Evolutionary conservation across 805 yeast genomes (phyloP), one percentile per base, ranked within the genome.

Genomic region (Metschnikowia continentalis): DNA sequence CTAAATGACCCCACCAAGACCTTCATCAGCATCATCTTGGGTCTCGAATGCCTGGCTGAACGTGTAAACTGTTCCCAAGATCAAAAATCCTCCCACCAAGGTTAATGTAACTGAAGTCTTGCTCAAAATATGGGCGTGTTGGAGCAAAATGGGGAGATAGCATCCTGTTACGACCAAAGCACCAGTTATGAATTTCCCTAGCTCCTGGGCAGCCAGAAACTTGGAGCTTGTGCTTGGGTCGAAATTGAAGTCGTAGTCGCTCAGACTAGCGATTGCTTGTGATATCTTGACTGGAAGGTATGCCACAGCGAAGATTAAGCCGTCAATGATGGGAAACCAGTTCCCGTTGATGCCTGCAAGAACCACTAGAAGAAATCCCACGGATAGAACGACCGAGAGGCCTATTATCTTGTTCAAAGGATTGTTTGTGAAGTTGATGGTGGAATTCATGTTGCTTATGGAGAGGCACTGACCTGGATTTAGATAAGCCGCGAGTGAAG

Each of bases 341-440:
- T 90, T 90, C 44, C 88, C 87, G 71, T 82, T 89, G 11, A 94
- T 75, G 47, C 96, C 90, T 42, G 96, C 90, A 33, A 94, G 75
- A 23, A 92, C 88, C 41, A 91, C 90, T 56, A 94, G 74, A 35
- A 94, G 79, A 61, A 92, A 92, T 5, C 99, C 99, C 57, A 90
- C 78, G 0, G 98, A 94, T 32, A 92, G 77, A 42, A 91, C 83
- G 37, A 84, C 76, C 14, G 94, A 81, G 17, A 89, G 80, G 14
- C 86, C 84, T 40, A 89, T 86, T 60, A 90, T 86, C 62, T 83
- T 85, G 50, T 88, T 86, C 55, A 90, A 71, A 35, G 96, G 95
- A 54, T 84, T 70, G 22, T 47, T 49, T 26, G 47, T 50, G 44
- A 56, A 53, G 30, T 52, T 40, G 36, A 51, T 36, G 4, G 60